These are phyloP conservation scores for Candida sonorensis DNA, from an alignment of 805 yeast species.

Conservation along the genomic window DNA sequence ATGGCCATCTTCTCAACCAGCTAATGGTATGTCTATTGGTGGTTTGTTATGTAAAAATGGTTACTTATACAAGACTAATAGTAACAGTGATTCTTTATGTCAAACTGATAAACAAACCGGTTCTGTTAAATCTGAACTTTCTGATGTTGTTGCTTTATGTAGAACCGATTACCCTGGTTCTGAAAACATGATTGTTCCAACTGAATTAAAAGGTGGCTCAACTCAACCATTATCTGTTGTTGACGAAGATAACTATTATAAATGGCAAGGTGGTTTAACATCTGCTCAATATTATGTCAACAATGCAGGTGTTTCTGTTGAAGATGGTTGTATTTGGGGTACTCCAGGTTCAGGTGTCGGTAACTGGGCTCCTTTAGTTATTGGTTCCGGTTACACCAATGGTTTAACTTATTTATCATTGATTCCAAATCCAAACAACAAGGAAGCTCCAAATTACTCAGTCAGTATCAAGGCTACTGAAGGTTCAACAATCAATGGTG, in stretches of 20 bases:
- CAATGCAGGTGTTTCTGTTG: conserved; percentile 64
- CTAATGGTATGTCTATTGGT: conserved; percentile 65
- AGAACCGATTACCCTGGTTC: conserved; percentile 81
- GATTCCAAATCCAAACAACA: conserved; percentile 75
- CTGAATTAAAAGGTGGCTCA: conserved; percentile 50
- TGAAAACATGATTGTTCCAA: conserved; percentile 73
- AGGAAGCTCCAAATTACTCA: conserved; percentile 51
- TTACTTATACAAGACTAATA: conserved; percentile 54
- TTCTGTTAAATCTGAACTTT: conserved; percentile 42
- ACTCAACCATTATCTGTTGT: conserved; percentile 51
- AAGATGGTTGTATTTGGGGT: conserved; percentile 74
- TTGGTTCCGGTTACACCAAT: conserved; percentile 64
- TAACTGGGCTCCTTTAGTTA: conserved; percentile 74
- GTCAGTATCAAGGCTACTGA: conserved; percentile 72
- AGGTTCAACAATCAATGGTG: conserved; percentile 33
- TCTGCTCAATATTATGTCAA: conserved; percentile 73
- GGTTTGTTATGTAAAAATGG: conserved; percentile 59
- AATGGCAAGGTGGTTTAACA: conserved; percentile 57
- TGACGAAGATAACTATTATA: conserved; percentile 50
- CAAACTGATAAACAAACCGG: conserved; percentile 58
- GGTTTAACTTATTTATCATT: conserved; percentile 62
- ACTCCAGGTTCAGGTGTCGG: conserved; percentile 50
- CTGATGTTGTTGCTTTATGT: conserved; percentile 55
- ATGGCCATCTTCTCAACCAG: conserved; percentile 66
- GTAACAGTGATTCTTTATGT: conserved; percentile 47